Conservation (phyloP, 75 land plant genomes). For the Picea glauca region DNA sequence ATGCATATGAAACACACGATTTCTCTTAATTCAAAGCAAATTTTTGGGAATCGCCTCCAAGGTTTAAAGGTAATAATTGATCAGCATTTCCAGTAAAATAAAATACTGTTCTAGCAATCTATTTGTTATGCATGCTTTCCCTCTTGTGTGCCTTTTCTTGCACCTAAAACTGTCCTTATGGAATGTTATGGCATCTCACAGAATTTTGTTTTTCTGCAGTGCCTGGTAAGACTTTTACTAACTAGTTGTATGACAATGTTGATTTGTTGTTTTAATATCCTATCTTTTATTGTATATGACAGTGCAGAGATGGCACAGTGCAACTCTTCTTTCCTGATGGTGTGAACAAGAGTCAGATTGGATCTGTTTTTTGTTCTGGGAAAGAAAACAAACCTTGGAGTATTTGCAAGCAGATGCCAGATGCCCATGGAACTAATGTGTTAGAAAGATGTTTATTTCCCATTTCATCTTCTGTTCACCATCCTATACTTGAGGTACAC, state of each 20-base stretch:
- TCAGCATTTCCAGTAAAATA: not conserved
- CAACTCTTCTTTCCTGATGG: slow-evolving; percentile 13
- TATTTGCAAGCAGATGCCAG: not conserved
- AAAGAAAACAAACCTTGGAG: not conserved
- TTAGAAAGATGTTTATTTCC: not conserved
- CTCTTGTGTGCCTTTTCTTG: not conserved
- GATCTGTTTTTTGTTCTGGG: not conserved
- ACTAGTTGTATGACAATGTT: not conserved
- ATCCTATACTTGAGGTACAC: slow-evolving; percentile 1
- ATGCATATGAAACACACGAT: not conserved
- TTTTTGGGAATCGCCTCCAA: slow-evolving; percentile 4
- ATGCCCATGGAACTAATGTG: not conserved
- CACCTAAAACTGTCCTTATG: not conserved
- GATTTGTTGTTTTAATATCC: not conserved
- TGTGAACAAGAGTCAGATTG: not conserved
- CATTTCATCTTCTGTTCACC: not conserved
- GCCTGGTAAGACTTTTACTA: not conserved
- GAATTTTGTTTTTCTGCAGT: not conserved
- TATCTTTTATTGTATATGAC: not conserved
- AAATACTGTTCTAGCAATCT: not conserved
- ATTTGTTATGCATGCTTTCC: not conserved
- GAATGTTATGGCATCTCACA: not conserved
- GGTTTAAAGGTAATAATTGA: slow-evolving; percentile 3
- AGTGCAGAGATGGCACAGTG: slow-evolving; percentile 10
- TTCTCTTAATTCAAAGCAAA: slow-evolving; percentile 2